A percentile compares a stretch with the other conserved stretches of the same genome.
phyloP scores from a whole-genome alignment of 495 filamentous ascomycete genomes.

The Friedmanniomyces endolithicus region DNA sequence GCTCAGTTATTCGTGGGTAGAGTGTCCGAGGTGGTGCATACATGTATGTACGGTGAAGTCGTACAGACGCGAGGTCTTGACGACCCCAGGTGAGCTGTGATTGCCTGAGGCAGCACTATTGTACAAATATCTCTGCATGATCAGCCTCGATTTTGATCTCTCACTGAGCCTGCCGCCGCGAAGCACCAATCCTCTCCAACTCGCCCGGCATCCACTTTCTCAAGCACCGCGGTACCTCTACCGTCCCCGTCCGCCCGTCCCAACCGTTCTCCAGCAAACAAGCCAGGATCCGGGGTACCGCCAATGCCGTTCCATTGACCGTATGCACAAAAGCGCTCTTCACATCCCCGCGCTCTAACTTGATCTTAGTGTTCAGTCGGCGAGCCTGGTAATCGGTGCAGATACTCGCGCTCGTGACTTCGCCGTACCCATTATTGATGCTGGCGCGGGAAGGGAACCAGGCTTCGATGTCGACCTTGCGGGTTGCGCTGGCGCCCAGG shows the following conservation, averaged over 20 bases:
- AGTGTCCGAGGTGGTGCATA: too few species aligned
- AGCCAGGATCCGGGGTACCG: constrained; percentile 78
- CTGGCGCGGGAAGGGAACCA: constrained; percentile 74
- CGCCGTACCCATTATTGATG: constrained; percentile 75
- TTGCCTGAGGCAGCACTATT: too few species aligned
- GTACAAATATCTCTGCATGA: too few species aligned
- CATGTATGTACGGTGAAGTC: too few species aligned
- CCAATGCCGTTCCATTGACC: constrained; percentile 87
- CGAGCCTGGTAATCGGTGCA: constrained; percentile 86
- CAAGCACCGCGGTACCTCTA: constrained; percentile 64
- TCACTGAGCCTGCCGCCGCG: too few species aligned
- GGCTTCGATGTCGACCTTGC: constrained; percentile 88
- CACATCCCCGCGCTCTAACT: constrained; percentile 31
- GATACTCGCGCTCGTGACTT: constrained; percentile 79
- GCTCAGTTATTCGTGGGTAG: background rate
- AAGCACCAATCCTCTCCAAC: constrained; percentile 1
- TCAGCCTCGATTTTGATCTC: too few species aligned
- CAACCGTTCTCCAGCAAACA: constrained; percentile 91
- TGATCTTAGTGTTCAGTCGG: constrained; percentile 37
- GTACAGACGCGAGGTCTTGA: too few species aligned
- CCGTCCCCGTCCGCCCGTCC: constrained; percentile 50
- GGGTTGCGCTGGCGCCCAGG: constrained; percentile 70
- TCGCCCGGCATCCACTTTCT: constrained; percentile 55
- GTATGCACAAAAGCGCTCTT: constrained; percentile 50
- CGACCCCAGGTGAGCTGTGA: too few species aligned